These are phyloP conservation scores for Phytophthora hibernalis DNA, from an alignment of 352 stramenopile species.

Conservation along the genomic window DNA sequence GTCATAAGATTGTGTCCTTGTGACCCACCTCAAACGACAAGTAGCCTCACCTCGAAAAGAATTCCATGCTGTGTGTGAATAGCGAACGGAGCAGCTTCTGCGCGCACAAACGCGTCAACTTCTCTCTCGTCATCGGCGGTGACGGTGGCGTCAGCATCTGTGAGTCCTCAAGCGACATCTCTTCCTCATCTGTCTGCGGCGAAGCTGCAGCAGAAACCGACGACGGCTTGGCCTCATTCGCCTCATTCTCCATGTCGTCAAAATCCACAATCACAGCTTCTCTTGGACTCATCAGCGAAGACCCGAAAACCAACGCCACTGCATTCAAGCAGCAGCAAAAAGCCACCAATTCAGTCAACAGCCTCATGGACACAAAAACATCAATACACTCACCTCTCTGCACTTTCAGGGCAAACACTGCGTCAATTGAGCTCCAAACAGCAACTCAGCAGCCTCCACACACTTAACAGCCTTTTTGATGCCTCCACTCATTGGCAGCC, in stretches of 20 bases:
- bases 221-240: not conserved
- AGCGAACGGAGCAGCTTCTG: constrained; percentile 73
- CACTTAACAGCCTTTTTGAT: constrained; percentile 65
- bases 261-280: constrained; percentile 69
- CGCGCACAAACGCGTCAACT: constrained; percentile 50
- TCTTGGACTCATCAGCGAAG: constrained; percentile 58
- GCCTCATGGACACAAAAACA: not conserved
- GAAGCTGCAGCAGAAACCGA: constrained; percentile 4
- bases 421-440: constrained; percentile 40
- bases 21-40: not conserved
- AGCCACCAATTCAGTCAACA: constrained; percentile 4
- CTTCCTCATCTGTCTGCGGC: constrained; percentile 17
- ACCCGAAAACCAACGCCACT: constrained; percentile 71
- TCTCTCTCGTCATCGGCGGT: constrained; percentile 34
- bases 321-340: constrained; percentile 1
- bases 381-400: constrained; percentile 28
- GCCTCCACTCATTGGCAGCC: constrained; percentile 34
- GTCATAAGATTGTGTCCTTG: not conserved
- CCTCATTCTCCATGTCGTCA: not conserved
- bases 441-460: constrained; percentile 39
- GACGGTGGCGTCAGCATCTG: constrained; percentile 2
- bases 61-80: constrained; percentile 39
- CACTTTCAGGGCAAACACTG: constrained; percentile 51
- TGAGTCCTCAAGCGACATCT: constrained; percentile 23
- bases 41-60: constrained; percentile 46